phyloP scores from a whole-genome alignment of 2,329 filamentous ascomycete genomes.

The Colletotrichum sp. region DNA sequence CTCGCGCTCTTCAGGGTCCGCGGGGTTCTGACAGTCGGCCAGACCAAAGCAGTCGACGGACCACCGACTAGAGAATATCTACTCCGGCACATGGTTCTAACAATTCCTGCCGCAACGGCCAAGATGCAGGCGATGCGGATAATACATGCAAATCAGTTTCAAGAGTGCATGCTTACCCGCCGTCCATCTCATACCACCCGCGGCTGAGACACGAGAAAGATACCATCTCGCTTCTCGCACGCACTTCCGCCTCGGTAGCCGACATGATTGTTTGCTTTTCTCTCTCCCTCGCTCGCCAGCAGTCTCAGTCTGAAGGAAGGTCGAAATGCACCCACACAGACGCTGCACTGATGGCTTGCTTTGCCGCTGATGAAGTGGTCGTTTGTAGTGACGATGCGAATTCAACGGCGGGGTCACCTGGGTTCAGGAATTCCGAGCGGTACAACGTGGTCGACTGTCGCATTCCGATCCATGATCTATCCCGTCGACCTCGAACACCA shows the following conservation, averaged over 20 bases:
- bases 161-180: neutral
- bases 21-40: neutral
- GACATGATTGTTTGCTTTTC: neutral
- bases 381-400: neutral
- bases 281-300: neutral
- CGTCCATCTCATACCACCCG: neutral
- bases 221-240: constrained; percentile 4
- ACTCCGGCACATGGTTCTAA: neutral
- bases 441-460: neutral
- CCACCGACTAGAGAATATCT: neutral
- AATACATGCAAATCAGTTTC: neutral
- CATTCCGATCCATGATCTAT: neutral
- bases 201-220: constrained; percentile 1
- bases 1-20: neutral
- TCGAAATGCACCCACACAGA: constrained; percentile 9
- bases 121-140: neutral
- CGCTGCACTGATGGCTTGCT: neutral
- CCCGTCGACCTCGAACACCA: neutral
- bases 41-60: neutral
- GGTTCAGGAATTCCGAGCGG: neutral
- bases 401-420: neutral
- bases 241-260: neutral
- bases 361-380: neutral
- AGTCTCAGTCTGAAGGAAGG: neutral
- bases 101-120: neutral